Percentiles rank a stretch among this genome's conserved stretches.
Conservation (phyloP, 75 land plant genomes). For the Adiantum capillusveneris region DNA sequence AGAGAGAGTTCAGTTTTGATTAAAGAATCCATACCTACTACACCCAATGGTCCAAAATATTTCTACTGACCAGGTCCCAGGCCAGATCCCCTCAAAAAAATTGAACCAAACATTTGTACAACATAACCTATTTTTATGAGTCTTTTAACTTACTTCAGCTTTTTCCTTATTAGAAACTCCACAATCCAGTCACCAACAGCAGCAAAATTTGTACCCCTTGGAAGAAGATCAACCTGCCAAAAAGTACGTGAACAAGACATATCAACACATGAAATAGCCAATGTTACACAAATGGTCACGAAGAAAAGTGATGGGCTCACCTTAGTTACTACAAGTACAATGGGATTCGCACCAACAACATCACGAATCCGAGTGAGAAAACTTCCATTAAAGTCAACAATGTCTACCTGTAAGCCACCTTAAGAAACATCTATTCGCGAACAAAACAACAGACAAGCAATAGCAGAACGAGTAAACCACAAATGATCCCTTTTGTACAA, state of each 20-base stretch:
- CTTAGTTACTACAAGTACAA: slow-evolving; percentile 90
- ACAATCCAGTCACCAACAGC: slow-evolving; percentile 90
- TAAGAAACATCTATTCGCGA: background rate
- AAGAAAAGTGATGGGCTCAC: slow-evolving; percentile 19
- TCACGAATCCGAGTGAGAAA: slow-evolving; percentile 90
- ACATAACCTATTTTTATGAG: no score
- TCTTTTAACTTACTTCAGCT: slow-evolving; percentile 67
- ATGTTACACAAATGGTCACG: no score
- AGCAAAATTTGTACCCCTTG: slow-evolving; percentile 78
- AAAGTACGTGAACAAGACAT: background rate
- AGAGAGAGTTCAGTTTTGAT: no score
- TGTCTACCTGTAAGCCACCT: slow-evolving; percentile 68
- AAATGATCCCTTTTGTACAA: background rate
- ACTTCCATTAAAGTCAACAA: slow-evolving; percentile 98
- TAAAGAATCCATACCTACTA: no score
- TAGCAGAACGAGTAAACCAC: no score
- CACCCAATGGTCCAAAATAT: no score
- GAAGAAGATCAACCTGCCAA: slow-evolving; percentile 83
- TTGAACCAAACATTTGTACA: no score
- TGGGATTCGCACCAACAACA: slow-evolving; percentile 94
- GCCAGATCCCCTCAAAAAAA: no score
- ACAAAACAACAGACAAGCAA: background rate
- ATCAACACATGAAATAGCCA: background rate
- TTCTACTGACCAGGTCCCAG: no score
- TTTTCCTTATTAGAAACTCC: slow-evolving; percentile 63